These are phyloP conservation scores for Nematocida sp. DNA, from an alignment of 371 early-diverging fungal genomes.

Conservation along the genomic window DNA sequence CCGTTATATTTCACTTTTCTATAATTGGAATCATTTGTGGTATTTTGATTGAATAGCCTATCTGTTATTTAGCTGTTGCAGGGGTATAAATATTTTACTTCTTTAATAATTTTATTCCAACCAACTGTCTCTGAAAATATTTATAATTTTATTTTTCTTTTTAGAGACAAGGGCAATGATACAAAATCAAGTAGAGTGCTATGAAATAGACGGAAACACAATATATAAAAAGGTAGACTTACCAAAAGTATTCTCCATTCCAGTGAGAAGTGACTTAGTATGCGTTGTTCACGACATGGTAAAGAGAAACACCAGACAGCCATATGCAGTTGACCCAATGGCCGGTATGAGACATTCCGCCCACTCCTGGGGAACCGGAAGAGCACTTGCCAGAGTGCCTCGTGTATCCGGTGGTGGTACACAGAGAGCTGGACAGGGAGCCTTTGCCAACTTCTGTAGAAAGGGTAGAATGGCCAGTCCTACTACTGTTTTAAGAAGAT, in stretches of 20 bases:
- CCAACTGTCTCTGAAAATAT: background rate
- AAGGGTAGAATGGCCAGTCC: conserved; percentile 99
- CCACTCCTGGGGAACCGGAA: conserved; percentile 96
- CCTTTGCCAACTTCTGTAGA: conserved; percentile 99
- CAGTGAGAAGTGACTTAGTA: conserved; percentile 94
- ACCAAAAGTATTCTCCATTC: conserved; percentile 92
- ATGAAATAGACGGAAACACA: conserved; percentile 44
- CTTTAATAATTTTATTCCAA: no score
- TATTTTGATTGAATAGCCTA: no score
- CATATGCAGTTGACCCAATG: conserved; percentile 89
- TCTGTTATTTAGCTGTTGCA: no score
- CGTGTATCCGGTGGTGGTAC: conserved; percentile 97
- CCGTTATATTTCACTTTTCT: no score
- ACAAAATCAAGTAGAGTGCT: conserved; percentile 53
- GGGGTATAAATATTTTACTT: no score
- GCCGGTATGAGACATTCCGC: conserved; percentile 99
- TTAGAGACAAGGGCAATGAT: conserved; percentile 54
- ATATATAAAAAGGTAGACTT: conserved; percentile 66
- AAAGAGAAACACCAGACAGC: conserved; percentile 96
- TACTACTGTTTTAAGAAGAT: conserved; percentile 98
- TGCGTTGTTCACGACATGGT: conserved; percentile 90
- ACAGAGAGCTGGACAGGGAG: conserved; percentile 97
- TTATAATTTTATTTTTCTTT: conserved; percentile 51
- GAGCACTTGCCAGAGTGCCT: conserved; percentile 99
- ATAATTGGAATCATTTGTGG: no score